Evolutionary conservation across 202 grass and related monocot genomes (phyloP), one percentile per base, ranked within the genome.

Genomic region (Schoenoplectus tabernaemontani): DNA sequence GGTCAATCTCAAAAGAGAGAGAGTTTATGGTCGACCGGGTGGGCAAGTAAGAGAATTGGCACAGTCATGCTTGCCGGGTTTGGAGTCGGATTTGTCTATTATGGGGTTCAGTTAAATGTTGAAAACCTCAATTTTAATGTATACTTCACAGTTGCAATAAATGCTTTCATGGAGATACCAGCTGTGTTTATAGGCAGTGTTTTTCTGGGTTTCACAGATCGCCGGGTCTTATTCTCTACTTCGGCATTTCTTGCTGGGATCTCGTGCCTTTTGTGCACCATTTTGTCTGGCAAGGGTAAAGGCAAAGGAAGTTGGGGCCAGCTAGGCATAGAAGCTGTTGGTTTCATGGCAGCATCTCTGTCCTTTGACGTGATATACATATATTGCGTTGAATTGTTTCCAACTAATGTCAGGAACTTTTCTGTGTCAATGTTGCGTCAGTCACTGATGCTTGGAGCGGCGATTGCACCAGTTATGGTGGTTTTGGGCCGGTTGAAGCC

Each of bases 131-230:
- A 83, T 33, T 89, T 89, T 34, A 79, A 85, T 15, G 66, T 89
- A 15, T 89, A 89, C 74, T 85, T 89, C 73, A 79, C 83, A 5
- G 83, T 85, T 11, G 87, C 72, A 15, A 54, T 67, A 33, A 89
- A 89, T 64, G 87, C 79, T 23, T 26, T 89, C 6, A 89, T 89
- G 87, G 87, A 89, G 72, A 85, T 89, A 64, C 87, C 87, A 0
- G 87, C 87, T 2, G 79, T 89, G 71, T 79, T 85, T 56, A 12
- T 85, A 60, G 87, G 83, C 22, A 89, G 87, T 36, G 78, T 89
- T 22, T 56, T 89, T 7, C 73, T 89, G 9, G 70, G 83, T 57
- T 78, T 82, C 42, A 78, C 64, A 0, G 24, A 78, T 57, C 87
- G 83, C 33, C 60, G 83, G 15, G 41, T 74, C 24, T 59, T 89